Evolutionary conservation across 1,284 basidiomycete genomes (phyloP).

Genomic region (Ceratobasidium sp.): DNA sequence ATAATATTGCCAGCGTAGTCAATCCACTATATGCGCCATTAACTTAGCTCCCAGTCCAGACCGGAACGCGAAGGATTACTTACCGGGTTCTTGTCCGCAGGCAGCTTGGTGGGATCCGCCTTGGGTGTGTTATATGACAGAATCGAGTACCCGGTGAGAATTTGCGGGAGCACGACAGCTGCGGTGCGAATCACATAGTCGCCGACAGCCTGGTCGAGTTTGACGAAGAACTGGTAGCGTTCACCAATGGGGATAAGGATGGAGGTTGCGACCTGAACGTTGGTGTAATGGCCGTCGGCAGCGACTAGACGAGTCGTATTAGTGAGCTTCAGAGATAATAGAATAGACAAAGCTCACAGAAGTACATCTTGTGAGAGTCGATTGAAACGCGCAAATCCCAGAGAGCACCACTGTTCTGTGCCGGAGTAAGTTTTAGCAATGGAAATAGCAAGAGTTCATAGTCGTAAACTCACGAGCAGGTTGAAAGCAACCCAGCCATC

Average conservation of each 20-base stretch:
- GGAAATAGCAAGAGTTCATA: neutral
- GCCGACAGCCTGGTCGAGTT: conserved; percentile 38
- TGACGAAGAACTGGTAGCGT: conserved; percentile 45
- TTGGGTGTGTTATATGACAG: conserved; percentile 37
- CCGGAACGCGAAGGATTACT: neutral
- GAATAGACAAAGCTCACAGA: conserved; percentile 1
- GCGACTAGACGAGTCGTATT: neutral
- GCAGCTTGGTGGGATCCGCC: conserved; percentile 20
- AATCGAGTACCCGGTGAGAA: conserved; percentile 43
- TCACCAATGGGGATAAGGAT: conserved; percentile 43
- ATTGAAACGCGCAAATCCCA: conserved; percentile 35
- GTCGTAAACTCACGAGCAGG: neutral
- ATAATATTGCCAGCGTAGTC: conserved; percentile 46
- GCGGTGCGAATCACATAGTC: conserved; percentile 47
- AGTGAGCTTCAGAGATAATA: neutral
- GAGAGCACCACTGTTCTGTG: conserved; percentile 38
- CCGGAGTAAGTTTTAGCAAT: neutral
- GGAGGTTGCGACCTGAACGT: conserved; percentile 29
- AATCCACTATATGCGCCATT: conserved; percentile 12
- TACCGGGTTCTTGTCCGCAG: conserved; percentile 23
- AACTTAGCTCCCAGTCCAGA: no score
- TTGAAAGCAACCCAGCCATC: conserved; percentile 28
- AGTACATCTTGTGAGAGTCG: conserved; percentile 37
- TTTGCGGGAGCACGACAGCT: conserved; percentile 35
- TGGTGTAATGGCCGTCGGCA: conserved; percentile 44